Percentiles rank a stretch among this genome's conserved stretches.
phyloP scores from a whole-genome alignment of 2,329 filamentous ascomycete genomes.

The Coniochaeta sp. region DNA sequence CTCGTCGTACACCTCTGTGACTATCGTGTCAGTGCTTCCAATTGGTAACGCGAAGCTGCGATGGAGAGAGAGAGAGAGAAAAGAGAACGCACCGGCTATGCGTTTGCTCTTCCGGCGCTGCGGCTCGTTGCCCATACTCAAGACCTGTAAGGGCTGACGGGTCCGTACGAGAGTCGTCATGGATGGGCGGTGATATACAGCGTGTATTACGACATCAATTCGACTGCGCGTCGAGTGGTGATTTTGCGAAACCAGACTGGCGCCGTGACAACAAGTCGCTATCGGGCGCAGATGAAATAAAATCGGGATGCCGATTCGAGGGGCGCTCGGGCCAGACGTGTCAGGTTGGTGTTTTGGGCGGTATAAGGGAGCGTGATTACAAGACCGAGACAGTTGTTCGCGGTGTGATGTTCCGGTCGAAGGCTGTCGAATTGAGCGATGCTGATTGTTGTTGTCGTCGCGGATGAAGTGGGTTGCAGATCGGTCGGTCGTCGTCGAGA shows the following conservation, averaged over 20 bases:
- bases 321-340: background rate
- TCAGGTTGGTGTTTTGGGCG: background rate
- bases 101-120: constrained; percentile 58
- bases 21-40: constrained; percentile 3
- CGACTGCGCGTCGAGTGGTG: background rate
- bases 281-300: background rate
- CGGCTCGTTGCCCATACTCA: constrained; percentile 61
- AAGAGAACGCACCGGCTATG: constrained; percentile 46
- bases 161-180: constrained; percentile 64
- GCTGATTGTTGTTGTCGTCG: background rate
- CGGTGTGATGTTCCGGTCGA: background rate
- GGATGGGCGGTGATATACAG: constrained; percentile 42
- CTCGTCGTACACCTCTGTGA: constrained; percentile 61
- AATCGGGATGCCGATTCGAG: background rate
- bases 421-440: background rate
- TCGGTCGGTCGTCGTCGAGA: background rate
- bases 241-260: background rate
- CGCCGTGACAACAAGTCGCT: background rate
- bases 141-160: constrained; percentile 56
- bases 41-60: background rate
- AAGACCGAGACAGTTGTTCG: background rate
- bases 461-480: background rate
- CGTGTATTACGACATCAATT: constrained; percentile 3
- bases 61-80: constrained; percentile 3
- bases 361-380: background rate